Conservation (phyloP, 2,329 filamentous ascomycete genomes). For the Curvularia eragrostidis region DNA sequence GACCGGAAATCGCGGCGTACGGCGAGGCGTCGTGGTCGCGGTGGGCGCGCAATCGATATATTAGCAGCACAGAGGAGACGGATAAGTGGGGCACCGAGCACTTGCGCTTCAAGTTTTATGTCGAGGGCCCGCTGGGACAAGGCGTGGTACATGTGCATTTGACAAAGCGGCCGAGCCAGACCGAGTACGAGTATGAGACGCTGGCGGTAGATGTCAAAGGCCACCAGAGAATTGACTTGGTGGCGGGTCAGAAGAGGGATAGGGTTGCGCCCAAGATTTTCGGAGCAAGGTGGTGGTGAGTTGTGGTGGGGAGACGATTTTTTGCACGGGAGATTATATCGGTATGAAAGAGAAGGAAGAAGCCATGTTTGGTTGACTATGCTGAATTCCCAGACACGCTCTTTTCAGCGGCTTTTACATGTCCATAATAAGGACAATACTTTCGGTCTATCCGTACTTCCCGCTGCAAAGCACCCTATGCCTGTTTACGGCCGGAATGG, state of each 20-base stretch:
- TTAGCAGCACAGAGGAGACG: conserved; percentile 69
- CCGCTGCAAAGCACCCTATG: not conserved
- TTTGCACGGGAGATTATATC: not conserved
- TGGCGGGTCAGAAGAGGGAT: conserved; percentile 36
- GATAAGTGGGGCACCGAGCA: conserved; percentile 81
- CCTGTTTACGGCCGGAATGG: not conserved
- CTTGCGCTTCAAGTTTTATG: conserved; percentile 82
- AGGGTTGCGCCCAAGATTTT: conserved; percentile 47
- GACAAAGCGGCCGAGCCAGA: conserved; percentile 68
- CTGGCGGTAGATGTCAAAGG: conserved; percentile 82
- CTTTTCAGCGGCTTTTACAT: not conserved
- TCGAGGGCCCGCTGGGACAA: conserved; percentile 76
- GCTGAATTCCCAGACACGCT: not conserved
- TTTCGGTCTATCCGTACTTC: not conserved
- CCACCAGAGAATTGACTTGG: conserved; percentile 55
- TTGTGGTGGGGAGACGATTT: not conserved
- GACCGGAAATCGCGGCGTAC: conserved; percentile 76
- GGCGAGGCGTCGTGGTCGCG: conserved; percentile 83
- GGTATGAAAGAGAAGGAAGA: not conserved
- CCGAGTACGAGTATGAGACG: conserved; percentile 78
- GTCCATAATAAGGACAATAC: not conserved
- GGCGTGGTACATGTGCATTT: conserved; percentile 82
- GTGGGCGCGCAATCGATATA: conserved; percentile 72
- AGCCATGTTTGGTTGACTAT: not conserved
- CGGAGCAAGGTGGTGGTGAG: conserved; percentile 47